Evolutionary conservation across 345 rosid genomes (phyloP).

Genomic region (Citrus glauca): DNA sequence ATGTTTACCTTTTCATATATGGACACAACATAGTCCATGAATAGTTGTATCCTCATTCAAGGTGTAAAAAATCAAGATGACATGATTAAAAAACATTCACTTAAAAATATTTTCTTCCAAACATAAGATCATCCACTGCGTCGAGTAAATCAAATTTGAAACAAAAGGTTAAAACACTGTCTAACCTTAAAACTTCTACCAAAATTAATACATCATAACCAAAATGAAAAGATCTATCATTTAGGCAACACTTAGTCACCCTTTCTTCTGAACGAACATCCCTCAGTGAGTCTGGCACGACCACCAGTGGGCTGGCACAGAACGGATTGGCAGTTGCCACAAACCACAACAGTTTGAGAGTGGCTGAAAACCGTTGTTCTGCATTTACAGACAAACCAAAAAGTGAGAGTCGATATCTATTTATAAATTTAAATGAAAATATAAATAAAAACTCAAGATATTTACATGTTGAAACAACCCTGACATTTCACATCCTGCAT

Average conservation of each 20-base stretch:
- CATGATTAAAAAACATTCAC: neutral
- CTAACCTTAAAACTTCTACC: slow-evolving; percentile 2
- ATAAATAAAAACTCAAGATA: neutral
- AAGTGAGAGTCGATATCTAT: neutral
- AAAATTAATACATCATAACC: neutral
- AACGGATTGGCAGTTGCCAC: slow-evolving; percentile 73
- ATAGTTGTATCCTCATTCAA: neutral
- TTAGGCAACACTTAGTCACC: slow-evolving; percentile 26
- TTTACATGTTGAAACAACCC: slow-evolving; percentile 78
- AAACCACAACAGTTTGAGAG: slow-evolving; percentile 72
- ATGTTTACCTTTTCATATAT: too few relatives aligned
- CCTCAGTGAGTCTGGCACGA: slow-evolving; percentile 61
- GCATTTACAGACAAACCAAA: slow-evolving; percentile 11
- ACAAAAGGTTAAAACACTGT: neutral
- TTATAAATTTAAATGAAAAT: neutral
- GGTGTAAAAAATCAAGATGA: neutral
- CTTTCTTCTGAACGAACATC: slow-evolving; percentile 72
- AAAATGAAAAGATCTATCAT: slow-evolving; percentile 2
- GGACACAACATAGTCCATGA: neutral
- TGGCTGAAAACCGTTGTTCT: slow-evolving; percentile 78
- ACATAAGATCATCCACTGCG: neutral
- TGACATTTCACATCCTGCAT: slow-evolving; percentile 75
- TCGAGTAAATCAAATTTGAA: neutral
- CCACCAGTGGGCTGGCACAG: slow-evolving; percentile 80
- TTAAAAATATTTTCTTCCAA: neutral